These are phyloP conservation scores for Bombardia bombarda DNA, from an alignment of 495 filamentous ascomycete genomes.

Conservation along the genomic window DNA sequence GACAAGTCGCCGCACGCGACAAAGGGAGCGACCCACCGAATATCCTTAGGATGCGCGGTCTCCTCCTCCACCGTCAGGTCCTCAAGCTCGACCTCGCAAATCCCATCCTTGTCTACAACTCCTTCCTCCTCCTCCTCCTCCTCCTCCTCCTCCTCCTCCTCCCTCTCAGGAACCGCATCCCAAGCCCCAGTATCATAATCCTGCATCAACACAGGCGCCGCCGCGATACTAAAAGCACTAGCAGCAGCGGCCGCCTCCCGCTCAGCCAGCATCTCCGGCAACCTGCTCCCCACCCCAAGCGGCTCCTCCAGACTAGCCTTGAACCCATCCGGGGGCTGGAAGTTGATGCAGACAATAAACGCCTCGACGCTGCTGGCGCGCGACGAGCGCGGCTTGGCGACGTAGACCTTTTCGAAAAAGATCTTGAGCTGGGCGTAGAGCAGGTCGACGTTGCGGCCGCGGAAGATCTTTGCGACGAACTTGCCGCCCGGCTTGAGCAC, in stretches of 20 bases:
- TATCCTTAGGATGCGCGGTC: slow-evolving; percentile 30
- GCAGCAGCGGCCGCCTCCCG: slow-evolving; percentile 25
- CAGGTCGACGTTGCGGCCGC: slow-evolving; percentile 84
- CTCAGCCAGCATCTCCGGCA: slow-evolving; percentile 34
- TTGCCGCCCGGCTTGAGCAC: slow-evolving; percentile 87
- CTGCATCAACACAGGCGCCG: slow-evolving; percentile 29
- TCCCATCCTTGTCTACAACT: slow-evolving; percentile 44
- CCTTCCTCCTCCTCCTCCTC: background rate
- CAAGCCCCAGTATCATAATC: slow-evolving; percentile 34
- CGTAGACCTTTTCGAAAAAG: slow-evolving; percentile 78
- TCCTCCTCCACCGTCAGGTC: slow-evolving; percentile 33
- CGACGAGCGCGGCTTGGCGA: slow-evolving; percentile 88
- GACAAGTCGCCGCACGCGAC: slow-evolving; percentile 95
- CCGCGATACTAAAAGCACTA: too few relatives aligned
- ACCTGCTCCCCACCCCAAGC: slow-evolving; percentile 47
- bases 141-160: background rate
- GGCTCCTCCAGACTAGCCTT: slow-evolving; percentile 61
- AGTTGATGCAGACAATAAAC: slow-evolving; percentile 91
- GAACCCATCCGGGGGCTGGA: slow-evolving; percentile 55
- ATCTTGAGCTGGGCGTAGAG: slow-evolving; percentile 87
- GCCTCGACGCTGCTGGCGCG: slow-evolving; percentile 92
- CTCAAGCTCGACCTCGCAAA: slow-evolving; percentile 50
- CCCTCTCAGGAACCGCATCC: slow-evolving; percentile 15
- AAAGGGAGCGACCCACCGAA: slow-evolving; percentile 85
- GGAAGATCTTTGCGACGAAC: slow-evolving; percentile 97